Base-by-base conservation (phyloP, 2,329 filamentous ascomycete genomes). In the Didymellaceae sp. region DNA sequence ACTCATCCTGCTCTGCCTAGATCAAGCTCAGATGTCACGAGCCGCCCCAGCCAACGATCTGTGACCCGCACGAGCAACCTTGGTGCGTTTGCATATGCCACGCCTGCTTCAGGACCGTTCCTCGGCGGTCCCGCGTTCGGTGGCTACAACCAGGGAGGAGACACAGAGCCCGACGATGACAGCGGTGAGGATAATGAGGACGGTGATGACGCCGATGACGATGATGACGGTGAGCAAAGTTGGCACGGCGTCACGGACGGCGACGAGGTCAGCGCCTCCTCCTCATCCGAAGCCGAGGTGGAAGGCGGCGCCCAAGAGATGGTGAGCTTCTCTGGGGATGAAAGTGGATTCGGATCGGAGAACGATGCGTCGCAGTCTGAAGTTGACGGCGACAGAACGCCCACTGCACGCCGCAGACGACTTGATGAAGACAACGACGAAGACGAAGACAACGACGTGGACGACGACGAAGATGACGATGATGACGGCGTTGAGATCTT, bases 31-130 rank as follows among this genome's bases (percentile, higher is more conserved):
- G 69, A 72, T 39, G 50, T 63, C n/a, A 59, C 57, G 52, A 76
- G 74, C 73, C 22, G 82, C 73, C 65, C 65, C 14, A 46, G 79
- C 73, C 38, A 82, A 73, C 62, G 68, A n/a, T 70, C 64, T 31
- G 46, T 58, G 8, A 59, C 61, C 22, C 45, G 63, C 68, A 53
- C 56, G 4, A 62, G 64, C 49, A 60, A 71, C 11, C 25, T 42
- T 0, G 87, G 86, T 0, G 79, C 79, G 2, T 85, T 85, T 57
- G 86, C 85, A n/a, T 91, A 91, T 63, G 87, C 87, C 2, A 92
- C 89, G 0, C 89, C 89, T 0, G 80, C 87, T 65, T 91, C 87
- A 63, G 70, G 70, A 0, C 64, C 64, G 1, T 63, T 73, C 28
- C 41, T 71, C n/a, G 70, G 68, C 13, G 67, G 66, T 2, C 49